Percentiles rank a stretch among this genome's conserved stretches.
phyloP scores from a whole-genome alignment of 306 rosid genomes.

The Cicer yamashitae region DNA sequence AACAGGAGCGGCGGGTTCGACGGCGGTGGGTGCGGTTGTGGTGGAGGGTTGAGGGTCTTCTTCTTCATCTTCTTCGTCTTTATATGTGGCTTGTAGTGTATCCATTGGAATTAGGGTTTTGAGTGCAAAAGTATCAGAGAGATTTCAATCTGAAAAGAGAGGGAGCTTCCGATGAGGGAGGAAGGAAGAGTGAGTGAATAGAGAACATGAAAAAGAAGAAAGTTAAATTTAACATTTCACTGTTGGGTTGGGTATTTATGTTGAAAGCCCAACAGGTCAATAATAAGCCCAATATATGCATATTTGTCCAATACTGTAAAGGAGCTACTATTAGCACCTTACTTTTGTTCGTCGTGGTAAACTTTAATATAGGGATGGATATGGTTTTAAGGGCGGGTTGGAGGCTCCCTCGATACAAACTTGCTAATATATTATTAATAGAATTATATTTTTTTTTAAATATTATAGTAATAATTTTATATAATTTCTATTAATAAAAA shows the following conservation, averaged over 20 bases:
- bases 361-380: too few relatives aligned
- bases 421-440: too few relatives aligned
- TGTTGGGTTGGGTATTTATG: neutral
- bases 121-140: neutral
- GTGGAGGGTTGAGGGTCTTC: slow-evolving; percentile 47
- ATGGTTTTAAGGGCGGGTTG: too few relatives aligned
- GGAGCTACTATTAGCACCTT: too few relatives aligned
- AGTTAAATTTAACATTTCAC: neutral
- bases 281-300: neutral
- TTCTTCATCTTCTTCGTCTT: slow-evolving; percentile 84
- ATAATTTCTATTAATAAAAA: too few relatives aligned
- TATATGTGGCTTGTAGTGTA: slow-evolving; percentile 69
- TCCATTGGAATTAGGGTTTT: slow-evolving; percentile 58
- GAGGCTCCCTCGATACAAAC: too few relatives aligned
- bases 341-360: too few relatives aligned
- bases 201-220: neutral
- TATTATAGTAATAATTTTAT: too few relatives aligned
- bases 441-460: too few relatives aligned
- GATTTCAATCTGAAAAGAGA: slow-evolving; percentile 17
- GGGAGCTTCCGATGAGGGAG: slow-evolving; percentile 9
- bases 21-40: neutral
- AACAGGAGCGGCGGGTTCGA: neutral
- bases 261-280: neutral
- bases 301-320: too few relatives aligned
- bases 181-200: neutral